These are phyloP conservation scores for Glarea lozoyensis DNA, from an alignment of 495 filamentous ascomycete species.

Conservation along the genomic window DNA sequence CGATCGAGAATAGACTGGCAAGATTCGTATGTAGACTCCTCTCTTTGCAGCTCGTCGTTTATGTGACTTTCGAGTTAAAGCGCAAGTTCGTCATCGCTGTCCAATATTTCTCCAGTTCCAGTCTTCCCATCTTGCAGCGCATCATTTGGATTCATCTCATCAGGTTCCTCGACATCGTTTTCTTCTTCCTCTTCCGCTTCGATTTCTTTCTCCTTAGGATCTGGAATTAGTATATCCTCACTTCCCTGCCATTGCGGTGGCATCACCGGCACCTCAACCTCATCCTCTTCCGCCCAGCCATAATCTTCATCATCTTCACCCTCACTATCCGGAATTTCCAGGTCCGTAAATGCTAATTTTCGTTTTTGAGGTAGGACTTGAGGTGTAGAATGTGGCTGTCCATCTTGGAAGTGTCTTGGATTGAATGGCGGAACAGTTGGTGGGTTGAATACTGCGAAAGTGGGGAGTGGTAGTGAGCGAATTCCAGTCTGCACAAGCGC, in stretches of 20 bases:
- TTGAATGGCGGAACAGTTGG: neutral
- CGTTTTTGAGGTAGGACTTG: constrained; percentile 17
- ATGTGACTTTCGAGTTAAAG: too few relatives aligned
- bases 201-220: constrained; percentile 8
- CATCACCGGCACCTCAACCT: constrained; percentile 14
- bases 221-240: constrained; percentile 17
- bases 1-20: too few relatives aligned
- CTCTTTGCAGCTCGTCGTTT: too few relatives aligned
- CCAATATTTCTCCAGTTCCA: constrained; percentile 8
- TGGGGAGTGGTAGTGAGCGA: constrained; percentile 6
- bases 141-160: constrained; percentile 17
- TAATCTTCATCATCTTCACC: constrained; percentile 24
- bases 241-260: constrained; percentile 23
- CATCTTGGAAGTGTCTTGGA: neutral
- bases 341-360: constrained; percentile 11
- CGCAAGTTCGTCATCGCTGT: constrained; percentile 20
- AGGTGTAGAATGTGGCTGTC: neutral
- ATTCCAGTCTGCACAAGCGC: constrained; percentile 6
- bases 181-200: constrained; percentile 29
- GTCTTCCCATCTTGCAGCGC: constrained; percentile 22
- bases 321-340: constrained; percentile 21
- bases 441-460: neutral
- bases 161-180: constrained; percentile 29
- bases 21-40: too few relatives aligned
- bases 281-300: constrained; percentile 22